phyloP scores from a whole-genome alignment of 192 early-diverging fungal species.

The Coemansia biformis region DNA sequence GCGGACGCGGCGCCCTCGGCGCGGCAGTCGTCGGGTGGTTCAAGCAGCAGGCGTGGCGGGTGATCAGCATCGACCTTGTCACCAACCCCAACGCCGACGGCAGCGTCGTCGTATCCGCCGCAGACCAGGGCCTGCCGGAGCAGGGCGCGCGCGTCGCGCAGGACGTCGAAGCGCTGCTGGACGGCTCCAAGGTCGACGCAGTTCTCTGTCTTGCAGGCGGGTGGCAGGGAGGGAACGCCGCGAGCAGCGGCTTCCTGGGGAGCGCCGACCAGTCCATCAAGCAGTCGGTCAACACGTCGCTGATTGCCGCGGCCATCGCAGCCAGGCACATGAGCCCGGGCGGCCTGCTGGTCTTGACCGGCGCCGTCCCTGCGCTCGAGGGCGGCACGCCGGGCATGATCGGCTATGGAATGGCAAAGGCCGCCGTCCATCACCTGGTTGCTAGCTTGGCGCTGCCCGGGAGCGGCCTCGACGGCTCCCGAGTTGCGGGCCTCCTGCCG shows the following conservation, averaged over 20 bases:
- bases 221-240: constrained; percentile 88
- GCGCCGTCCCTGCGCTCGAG: constrained; percentile 64
- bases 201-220: constrained; percentile 93
- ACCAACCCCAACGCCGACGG: constrained; percentile 67
- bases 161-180: constrained; percentile 32
- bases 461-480: constrained; percentile 71
- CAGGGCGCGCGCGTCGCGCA: constrained; percentile 57
- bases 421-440: constrained; percentile 86
- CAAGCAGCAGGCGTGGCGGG: constrained; percentile 64
- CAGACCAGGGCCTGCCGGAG: constrained; percentile 45
- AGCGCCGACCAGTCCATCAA: constrained; percentile 71
- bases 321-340: constrained; percentile 57
- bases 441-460: constrained; percentile 60
- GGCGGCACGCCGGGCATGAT: constrained; percentile 75
- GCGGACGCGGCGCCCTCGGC: constrained; percentile 88
- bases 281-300: constrained; percentile 76
- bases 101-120: constrained; percentile 59
- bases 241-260: constrained; percentile 58
- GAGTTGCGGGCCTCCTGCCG: constrained; percentile 65
- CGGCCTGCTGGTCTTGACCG: constrained; percentile 78
- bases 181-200: constrained; percentile 60
- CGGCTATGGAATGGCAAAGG: constrained; percentile 93
- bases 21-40: constrained; percentile 66
- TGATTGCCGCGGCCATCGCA: constrained; percentile 70
- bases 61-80: constrained; percentile 73